phyloP scores from a whole-genome alignment of 768 basidiomycete species.

The Leucocoprinus sp. region DNA sequence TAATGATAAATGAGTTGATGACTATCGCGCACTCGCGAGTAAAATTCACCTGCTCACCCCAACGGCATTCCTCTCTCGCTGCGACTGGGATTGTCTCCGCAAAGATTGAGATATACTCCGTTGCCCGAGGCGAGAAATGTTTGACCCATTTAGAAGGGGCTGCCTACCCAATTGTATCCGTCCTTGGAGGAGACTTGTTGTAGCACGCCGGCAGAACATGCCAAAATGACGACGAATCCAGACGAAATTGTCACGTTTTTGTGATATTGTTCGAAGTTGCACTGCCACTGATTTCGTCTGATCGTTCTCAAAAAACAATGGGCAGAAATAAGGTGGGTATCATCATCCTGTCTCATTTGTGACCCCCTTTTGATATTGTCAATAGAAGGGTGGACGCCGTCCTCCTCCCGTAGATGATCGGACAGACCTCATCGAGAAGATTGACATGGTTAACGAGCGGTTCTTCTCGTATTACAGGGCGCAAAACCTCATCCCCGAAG shows the following conservation, averaged over 20 bases:
- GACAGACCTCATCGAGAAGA: conserved; percentile 45
- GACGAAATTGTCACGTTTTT: not conserved
- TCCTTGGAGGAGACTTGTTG: not conserved
- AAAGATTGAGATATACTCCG: not conserved
- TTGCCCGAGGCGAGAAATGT: not conserved
- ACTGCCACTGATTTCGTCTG: conserved; percentile 6
- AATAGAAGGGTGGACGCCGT: conserved; percentile 10
- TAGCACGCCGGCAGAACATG: not conserved
- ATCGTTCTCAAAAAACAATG: conserved; percentile 3
- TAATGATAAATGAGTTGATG: not conserved
- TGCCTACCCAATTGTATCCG: not conserved
- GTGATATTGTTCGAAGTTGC: not conserved
- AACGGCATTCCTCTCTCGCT: conserved; percentile 4
- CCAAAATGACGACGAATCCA: not conserved
- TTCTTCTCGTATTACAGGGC: conserved; percentile 63
- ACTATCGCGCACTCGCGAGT: not conserved
- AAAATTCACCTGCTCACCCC: conserved; percentile 8
- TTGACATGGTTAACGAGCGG: conserved; percentile 64
- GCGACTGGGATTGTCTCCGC: conserved; percentile 5
- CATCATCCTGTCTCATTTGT: not conserved
- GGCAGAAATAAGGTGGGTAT: conserved; percentile 9
- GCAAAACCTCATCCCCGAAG: conserved; percentile 66
- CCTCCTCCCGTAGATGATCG: conserved; percentile 23
- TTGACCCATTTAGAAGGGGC: not conserved
- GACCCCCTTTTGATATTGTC: not conserved